Evolutionary conservation across 306 rosid species (phyloP).

Genomic region (Dryas drummondii): DNA sequence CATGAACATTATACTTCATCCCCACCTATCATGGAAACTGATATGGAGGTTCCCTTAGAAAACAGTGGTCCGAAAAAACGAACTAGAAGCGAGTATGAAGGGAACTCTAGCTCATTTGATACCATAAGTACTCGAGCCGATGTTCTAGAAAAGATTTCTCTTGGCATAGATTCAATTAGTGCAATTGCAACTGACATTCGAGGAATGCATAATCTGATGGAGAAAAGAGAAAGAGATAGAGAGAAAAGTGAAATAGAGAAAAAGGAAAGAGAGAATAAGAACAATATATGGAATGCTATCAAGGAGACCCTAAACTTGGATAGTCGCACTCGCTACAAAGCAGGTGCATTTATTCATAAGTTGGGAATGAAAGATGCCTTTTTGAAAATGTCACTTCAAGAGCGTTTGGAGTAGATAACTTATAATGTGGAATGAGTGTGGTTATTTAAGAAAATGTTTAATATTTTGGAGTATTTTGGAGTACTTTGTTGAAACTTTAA

Average conservation of each 20-base stretch:
- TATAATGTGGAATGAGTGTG: too few species aligned
- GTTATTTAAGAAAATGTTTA: too few species aligned
- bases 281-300: background rate
- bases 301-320: background rate
- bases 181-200: background rate
- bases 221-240: background rate
- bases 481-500: too few species aligned
- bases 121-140: background rate
- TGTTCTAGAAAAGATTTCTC: background rate
- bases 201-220: background rate
- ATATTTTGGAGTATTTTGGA: too few species aligned
- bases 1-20: background rate
- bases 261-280: background rate
- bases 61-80: background rate
- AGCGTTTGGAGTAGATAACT: too few species aligned
- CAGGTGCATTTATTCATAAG: too few species aligned
- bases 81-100: background rate
- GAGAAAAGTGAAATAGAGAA: background rate
- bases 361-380: too few species aligned
- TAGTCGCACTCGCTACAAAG: too few species aligned
- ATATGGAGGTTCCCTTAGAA: too few species aligned
- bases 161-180: background rate
- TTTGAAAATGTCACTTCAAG: too few species aligned
- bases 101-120: background rate
- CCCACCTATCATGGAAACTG: background rate